Base-by-base conservation (phyloP, 2,329 filamentous ascomycete species). In the Cladosporium sp. region DNA sequence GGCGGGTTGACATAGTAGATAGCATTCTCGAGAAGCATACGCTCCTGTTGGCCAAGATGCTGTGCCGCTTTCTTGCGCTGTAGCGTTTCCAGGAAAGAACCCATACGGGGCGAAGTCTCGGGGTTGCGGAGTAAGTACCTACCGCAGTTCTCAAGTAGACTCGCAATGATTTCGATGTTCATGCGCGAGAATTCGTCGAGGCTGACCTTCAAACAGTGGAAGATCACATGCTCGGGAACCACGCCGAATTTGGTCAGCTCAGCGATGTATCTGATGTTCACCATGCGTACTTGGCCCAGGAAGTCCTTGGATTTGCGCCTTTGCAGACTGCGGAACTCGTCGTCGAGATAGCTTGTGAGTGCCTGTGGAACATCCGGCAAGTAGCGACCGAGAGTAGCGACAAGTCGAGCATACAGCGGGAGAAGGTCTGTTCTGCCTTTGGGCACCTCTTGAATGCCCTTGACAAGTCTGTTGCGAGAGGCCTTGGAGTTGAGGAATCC, bases 141-240 rank as follows among this genome's bases (percentile, higher is more conserved):
- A 52, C 95, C 95, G 75, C 96, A 99, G 70, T 98, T 98, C 78
- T 99, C 95, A 26, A 99, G 85, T 32, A 99, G 84, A 74, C 96
- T 96, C 74, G 93, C 96, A 69, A 99, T 94, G 72, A 99, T 97
- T 78, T 99, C 96, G 69, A 99, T 97, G 75, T 99, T 99, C 91
- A 97, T 97, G 68, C 94, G 88, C 2, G 95, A 97, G 75, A 99
- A 99, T 75, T 99, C 95, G 74, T 99, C 95, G 32, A 99, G 82
- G 71, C 94, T 96, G 77, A 99, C 94, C 78, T 97, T 99, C 73
- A 99, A 87, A 76, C 95, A 99, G 76, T 99, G 95, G 76, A 99
- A 99, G 64, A 99, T 96, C 70, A 99, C 94, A 78, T 99, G 95
- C 78, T 99, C 95, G 0, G 96, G 95, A 10, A 99, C 95, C 36